Evolutionary conservation across 352 stramenopile species (phyloP), one percentile per base, ranked within the genome.

Genomic region (Globisporangium spinosum): DNA sequence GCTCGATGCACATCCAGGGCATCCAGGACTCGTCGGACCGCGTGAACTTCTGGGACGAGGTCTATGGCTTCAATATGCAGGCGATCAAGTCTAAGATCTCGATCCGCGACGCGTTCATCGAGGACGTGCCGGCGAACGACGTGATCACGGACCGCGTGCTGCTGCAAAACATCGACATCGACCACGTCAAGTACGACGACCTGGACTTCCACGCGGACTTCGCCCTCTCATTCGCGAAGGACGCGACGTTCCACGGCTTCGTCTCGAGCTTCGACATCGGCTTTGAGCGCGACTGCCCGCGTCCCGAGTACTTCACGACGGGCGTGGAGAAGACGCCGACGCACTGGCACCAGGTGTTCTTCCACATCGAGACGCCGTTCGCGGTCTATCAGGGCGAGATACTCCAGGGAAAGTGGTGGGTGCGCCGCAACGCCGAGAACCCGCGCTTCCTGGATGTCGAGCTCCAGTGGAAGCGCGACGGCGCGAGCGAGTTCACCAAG

Each of bases 261-360:
- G 91, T 99, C 22, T 93, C 91, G 12, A 98, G 97, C 77, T 99
- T 99, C 74, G 97, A 99, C 83, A 98, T 98, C 70, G 89, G 85
- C 13, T 99, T 99, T 71, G 83, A 92, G 72, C 97, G 91, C 51
- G 84, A 87, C 63, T 91, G 96, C 63, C 79, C 88, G 35, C 97
- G 96, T 68, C 96, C 97, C 15, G 89, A 99, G 65, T 95, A 92
- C 64, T 99, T 99, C 70, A 98, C 90, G 3, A 99, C 97, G 3
- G 91, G 87, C 47, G 77, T 77, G 15, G 83, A 94, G 67, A 89
- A 79, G 56, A 90, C 85, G 22, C 97, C 98, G 63, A 99, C 98
- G 10, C 98, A 99, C 77, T 99, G 98, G 98, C 98, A 99, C 75
- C 98, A 99, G 72, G 97, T 97, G 15, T 94, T 98, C n/a, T 98